These are phyloP conservation scores for Xylaria arbuscula DNA, from an alignment of 2,329 filamentous ascomycete species.

Conservation along the genomic window DNA sequence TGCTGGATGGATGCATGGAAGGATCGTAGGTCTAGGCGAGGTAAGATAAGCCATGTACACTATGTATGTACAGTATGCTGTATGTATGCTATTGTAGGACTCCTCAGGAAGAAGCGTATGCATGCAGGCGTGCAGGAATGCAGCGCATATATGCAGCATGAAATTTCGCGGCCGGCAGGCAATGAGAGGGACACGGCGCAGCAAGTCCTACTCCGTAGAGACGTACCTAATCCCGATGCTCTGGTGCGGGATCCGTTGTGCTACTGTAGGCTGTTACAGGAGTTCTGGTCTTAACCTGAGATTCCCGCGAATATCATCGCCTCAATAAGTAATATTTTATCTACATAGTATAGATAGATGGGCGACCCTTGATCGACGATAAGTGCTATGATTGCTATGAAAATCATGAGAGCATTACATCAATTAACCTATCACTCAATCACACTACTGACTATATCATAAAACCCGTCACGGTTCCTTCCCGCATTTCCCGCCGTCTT, in stretches of 20 bases:
- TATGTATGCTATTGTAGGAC: too few relatives aligned
- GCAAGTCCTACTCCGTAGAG: not conserved
- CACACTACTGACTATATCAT: not conserved
- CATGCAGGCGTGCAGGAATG: constrained; percentile 4
- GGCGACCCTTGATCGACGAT: not conserved
- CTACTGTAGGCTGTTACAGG: not conserved
- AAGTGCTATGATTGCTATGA: too few relatives aligned
- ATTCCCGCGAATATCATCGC: not conserved
- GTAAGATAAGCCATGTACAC: not conserved
- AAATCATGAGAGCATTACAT: not conserved
- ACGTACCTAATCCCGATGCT: not conserved
- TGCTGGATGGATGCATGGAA: not conserved
- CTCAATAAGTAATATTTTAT: not conserved
- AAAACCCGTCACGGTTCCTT: not conserved
- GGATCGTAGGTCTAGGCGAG: not conserved
- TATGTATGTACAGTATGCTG: too few relatives aligned
- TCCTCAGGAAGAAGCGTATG: not conserved
- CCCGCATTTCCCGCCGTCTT: not conserved
- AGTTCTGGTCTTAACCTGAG: not conserved
- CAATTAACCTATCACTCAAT: not conserved
- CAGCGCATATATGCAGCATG: not conserved
- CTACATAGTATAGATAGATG: not conserved
- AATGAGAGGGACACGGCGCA: not conserved
- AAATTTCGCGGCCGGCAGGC: not conserved
- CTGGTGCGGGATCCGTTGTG: not conserved